A percentile compares a stretch with the other conserved stretches of the same genome.
These are phyloP conservation scores for Hirsutella minnesotensis DNA, from an alignment of 2,329 filamentous ascomycete genomes.

Conservation along the genomic window DNA sequence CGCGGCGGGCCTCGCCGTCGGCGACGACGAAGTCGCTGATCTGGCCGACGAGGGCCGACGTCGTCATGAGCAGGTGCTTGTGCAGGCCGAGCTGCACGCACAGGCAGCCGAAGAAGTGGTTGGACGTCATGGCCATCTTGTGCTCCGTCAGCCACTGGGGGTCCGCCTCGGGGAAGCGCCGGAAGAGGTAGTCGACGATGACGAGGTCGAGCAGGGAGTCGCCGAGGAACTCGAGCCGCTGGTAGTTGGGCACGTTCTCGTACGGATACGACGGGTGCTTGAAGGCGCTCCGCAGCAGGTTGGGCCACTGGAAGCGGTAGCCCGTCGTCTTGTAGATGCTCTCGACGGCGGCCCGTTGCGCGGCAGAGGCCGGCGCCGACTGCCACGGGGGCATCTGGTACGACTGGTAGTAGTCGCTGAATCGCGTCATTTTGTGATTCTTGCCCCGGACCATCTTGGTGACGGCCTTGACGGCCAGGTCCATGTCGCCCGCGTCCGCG, in stretches of 20 bases:
- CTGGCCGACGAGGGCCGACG: conserved; percentile 24
- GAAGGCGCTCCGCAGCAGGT: conserved; percentile 73
- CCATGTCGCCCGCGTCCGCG: conserved; percentile 28
- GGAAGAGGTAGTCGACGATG: conserved; percentile 73
- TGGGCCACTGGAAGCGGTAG: conserved; percentile 60
- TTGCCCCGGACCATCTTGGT: conserved; percentile 56
- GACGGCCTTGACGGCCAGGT: conserved; percentile 51
- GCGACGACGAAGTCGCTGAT: conserved; percentile 32
- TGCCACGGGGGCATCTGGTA: conserved; percentile 68
- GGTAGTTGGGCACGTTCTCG: conserved; percentile 75
- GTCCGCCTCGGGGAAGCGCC: conserved; percentile 63
- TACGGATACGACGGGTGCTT: conserved; percentile 78
- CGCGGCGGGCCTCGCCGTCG: conserved; percentile 23
- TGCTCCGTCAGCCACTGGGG: conserved; percentile 97
- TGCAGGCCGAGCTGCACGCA: conserved; percentile 71
- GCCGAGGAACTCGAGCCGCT: conserved; percentile 84
- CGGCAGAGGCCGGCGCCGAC: conserved; percentile 43
- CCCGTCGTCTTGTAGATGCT: conserved; percentile 47
- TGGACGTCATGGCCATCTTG: conserved; percentile 99
- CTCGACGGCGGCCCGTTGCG: conserved; percentile 55
- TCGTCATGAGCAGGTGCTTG: conserved; percentile 52
- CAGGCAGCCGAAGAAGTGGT: conserved; percentile 80
- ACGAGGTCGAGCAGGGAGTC: conserved; percentile 81
- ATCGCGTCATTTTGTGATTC: conserved; percentile 58
- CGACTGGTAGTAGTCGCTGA: conserved; percentile 58